Evolutionary conservation across 192 early-diverging fungal genomes (phyloP), one percentile per base, ranked within the genome.

Genomic region (Umbelopsis isabellina): DNA sequence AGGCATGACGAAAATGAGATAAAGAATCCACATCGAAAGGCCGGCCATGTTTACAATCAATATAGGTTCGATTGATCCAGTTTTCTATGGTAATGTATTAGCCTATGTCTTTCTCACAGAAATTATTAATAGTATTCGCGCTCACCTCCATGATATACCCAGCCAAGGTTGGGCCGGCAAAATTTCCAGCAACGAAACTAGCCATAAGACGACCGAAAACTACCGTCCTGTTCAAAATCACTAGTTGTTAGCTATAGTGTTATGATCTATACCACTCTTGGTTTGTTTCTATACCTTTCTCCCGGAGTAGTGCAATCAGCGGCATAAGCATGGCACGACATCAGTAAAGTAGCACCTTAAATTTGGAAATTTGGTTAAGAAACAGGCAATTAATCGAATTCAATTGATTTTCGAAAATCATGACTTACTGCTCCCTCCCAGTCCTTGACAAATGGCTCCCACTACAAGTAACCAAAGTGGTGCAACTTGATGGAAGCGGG

Each of bases 161-260:
- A 16, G 55, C 25, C 11, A 61, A 2, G 0, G 33, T 18, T 27
- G 25, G 55, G 2, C 55, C 55, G 13, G 33, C 1, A 25, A 61
- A 27, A 16, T 1, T 35, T 18, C 55, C 55, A 2, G 9, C 11
- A 61, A 61, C 8, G 13, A 61, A 61, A 35, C 55, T 35, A 4
- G 55, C 55, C 30, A 61, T 16, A 16, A 61, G 12, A 18, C 55
- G 55, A 18, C 55, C 55, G 30, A 61, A 61, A 1, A n/a, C 55
- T 0, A 61, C 55, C 15, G 55, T 61, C 30, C 55, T 61, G 27
- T 16, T 0, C 18, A 35, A 7, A 35, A 61, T 55, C 8, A 61
- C 1, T 61, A 12, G 25, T 58, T 15, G 23, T 16, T 10, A 33
- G 33, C 16, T 18, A 27, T 35, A 6, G 5, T 41, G 1, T 41